Percentiles rank a stretch among this genome's conserved stretches.
phyloP scores from a whole-genome alignment of 78 protist genomes.

The Goniomonas avonlea region DNA sequence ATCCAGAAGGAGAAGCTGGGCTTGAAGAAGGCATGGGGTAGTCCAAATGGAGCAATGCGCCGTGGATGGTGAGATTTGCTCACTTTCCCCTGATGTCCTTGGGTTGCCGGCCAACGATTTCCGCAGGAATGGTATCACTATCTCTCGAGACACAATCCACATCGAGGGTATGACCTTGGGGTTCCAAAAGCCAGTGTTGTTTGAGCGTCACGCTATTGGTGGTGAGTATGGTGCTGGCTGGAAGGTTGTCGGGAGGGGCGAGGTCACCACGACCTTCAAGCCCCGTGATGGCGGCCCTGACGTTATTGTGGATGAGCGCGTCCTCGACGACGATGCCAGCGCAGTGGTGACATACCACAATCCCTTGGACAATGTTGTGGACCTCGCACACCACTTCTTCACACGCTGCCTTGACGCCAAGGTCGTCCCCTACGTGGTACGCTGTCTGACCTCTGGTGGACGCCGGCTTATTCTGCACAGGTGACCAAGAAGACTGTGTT shows the following conservation, averaged over 20 bases:
- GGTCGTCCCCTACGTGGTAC: conserved; percentile 44
- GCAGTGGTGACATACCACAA: conserved; percentile 39
- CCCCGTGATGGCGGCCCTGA: neutral
- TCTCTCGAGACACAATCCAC: conserved; percentile 40
- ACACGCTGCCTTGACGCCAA: neutral
- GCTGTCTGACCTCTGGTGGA: too few species aligned
- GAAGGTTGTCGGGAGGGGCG: conserved; percentile 28
- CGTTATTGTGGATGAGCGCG: conserved; percentile 22
- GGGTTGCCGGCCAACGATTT: too few species aligned
- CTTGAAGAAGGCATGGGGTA: conserved; percentile 32
- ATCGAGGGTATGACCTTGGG: conserved; percentile 52
- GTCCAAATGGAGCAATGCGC: conserved; percentile 16
- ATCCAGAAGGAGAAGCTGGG: conserved; percentile 16
- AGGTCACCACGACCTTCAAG: conserved; percentile 22
- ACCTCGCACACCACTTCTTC: conserved; percentile 33
- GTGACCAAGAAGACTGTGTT: conserved; percentile 54
- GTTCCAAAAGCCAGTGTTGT: conserved; percentile 31
- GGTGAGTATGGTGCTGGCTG: conserved; percentile 51
- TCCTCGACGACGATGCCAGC: neutral
- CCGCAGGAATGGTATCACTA: neutral
- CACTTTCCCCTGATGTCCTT: too few species aligned
- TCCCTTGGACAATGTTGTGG: conserved; percentile 32
- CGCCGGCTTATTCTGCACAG: too few species aligned
- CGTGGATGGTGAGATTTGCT: too few species aligned
- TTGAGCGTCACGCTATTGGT: conserved; percentile 52